phyloP scores from a whole-genome alignment of 352 stramenopile genomes.

The Thalassiosira livingstoniorum region DNA sequence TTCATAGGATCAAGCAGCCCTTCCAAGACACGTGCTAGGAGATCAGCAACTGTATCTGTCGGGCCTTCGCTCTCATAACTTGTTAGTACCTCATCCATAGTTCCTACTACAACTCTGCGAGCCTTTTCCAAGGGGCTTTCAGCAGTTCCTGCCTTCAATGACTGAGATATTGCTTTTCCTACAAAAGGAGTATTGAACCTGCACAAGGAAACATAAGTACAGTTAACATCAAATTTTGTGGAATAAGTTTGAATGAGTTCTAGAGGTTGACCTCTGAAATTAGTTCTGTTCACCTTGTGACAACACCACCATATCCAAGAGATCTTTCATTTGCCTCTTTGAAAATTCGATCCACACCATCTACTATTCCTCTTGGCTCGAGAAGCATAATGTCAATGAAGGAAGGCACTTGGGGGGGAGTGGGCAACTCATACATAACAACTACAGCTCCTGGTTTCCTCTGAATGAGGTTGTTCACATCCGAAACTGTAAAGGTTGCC shows the following conservation, averaged over 20 bases:
- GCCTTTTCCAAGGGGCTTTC: constrained; percentile 36
- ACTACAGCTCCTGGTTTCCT: neutral
- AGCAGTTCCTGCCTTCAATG: constrained; percentile 18
- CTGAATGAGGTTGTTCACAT: constrained; percentile 16
- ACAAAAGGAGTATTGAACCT: constrained; percentile 38
- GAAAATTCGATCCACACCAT: constrained; percentile 47
- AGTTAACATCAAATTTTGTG: too few species aligned
- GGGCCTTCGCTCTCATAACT: constrained; percentile 23
- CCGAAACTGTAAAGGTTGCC: constrained; percentile 7
- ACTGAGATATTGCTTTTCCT: neutral
- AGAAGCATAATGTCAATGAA: constrained; percentile 27
- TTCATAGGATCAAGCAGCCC: constrained; percentile 21
- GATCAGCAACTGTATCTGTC: constrained; percentile 23
- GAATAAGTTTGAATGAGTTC: too few species aligned
- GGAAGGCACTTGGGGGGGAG: neutral
- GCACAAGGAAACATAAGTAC: too few species aligned
- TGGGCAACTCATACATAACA: neutral
- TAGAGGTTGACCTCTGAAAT: too few species aligned
- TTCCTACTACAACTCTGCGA: constrained; percentile 28
- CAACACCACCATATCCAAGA: too few species aligned
- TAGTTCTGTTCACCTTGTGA: constrained; percentile 29
- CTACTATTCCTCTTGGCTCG: constrained; percentile 27
- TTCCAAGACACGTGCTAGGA: constrained; percentile 30
- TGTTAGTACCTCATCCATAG: constrained; percentile 29
- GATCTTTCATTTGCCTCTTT: constrained; percentile 29